Evolutionary conservation across 495 filamentous ascomycete genomes (phyloP).

Genomic region (Cercophora sp.): DNA sequence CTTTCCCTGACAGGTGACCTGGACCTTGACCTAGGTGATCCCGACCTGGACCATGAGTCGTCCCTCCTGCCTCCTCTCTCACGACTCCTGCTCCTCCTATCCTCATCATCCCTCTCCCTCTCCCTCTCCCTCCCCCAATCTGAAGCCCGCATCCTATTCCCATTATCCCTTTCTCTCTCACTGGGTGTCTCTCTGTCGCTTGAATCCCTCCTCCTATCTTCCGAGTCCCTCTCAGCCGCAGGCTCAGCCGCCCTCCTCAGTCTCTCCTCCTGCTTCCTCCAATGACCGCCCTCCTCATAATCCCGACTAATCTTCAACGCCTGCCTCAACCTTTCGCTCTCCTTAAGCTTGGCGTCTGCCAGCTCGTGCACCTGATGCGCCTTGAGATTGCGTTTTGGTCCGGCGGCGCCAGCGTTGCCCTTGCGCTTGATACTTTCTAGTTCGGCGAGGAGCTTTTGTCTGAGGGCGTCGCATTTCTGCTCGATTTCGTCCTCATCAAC

Average conservation of each 20-base stretch:
- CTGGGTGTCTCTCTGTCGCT: neutral
- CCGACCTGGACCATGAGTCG: neutral
- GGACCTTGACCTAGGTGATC: neutral
- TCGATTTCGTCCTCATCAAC: conserved; percentile 81
- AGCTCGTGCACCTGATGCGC: conserved; percentile 93
- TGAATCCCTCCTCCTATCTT: neutral
- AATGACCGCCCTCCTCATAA: conserved; percentile 80
- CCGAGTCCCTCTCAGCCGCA: conserved; percentile 45
- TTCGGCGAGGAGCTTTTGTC: conserved; percentile 59
- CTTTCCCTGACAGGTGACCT: no score
- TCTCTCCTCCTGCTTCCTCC: conserved; percentile 69
- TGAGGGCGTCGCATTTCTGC: conserved; percentile 55
- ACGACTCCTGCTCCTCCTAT: neutral
- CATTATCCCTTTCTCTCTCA: neutral
- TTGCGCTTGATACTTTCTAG: conserved; percentile 29
- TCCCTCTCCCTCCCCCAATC: neutral
- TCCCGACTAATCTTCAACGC: conserved; percentile 85
- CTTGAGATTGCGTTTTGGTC: conserved; percentile 58
- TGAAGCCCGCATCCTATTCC: no score
- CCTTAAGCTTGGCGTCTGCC: conserved; percentile 92
- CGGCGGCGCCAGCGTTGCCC: conserved; percentile 19
- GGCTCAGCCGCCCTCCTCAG: conserved; percentile 50
- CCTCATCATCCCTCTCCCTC: conserved; percentile 7
- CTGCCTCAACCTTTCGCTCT: conserved; percentile 83
- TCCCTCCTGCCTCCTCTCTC: conserved; percentile 1